Evolutionary conservation across 306 rosid genomes (phyloP), one percentile per base, ranked within the genome.

Genomic region (Lotus japonicus): DNA sequence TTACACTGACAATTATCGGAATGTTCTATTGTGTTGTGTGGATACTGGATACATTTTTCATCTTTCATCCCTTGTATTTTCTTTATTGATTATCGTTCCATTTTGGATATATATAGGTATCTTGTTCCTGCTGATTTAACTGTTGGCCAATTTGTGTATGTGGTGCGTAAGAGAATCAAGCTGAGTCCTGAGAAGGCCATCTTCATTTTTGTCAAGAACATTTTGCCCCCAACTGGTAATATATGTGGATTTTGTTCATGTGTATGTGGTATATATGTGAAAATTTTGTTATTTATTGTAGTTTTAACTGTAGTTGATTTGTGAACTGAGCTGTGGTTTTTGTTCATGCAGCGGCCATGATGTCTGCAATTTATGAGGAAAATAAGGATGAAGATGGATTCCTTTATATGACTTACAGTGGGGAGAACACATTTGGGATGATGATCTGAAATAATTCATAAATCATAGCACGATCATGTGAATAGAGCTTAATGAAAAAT

Each of bases 91-190:
- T 42, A 19, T 50, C 61, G 26, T 1, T 21, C 10, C 49, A 48
- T 71, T 36, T 44, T 56, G 64, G 67, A 61, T 79, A 55, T 67
- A 15, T 60, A 73, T 83, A 90, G 97, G 79, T 90, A 90, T 75
- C 86, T 90, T 76, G 97, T 90, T 77, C 97, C 95, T 54, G 95
- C 95, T 74, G 97, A 87, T 82, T 71, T 90, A 67, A 90, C 92
- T 7, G 91, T 87, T 53, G 95, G 96, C 43, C 96, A 89, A 77
- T 90, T 90, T 70, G 96, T 90, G 60, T 90, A 87, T 59, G 95
- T 90, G 70, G 97, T 90, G 39, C 85, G 97, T 16, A 90, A 90
- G 83, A 85, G 97, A 77, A 90, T 90, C 71, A 90, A 84, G 64
- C 88, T 90, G 58, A 83, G 90, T 45, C 89, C 97, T 0, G 97